Percentiles rank a stretch among this genome's conserved stretches.
Evolutionary conservation across 495 filamentous ascomycete species (phyloP).

Genomic region (Letharia columbiana): DNA sequence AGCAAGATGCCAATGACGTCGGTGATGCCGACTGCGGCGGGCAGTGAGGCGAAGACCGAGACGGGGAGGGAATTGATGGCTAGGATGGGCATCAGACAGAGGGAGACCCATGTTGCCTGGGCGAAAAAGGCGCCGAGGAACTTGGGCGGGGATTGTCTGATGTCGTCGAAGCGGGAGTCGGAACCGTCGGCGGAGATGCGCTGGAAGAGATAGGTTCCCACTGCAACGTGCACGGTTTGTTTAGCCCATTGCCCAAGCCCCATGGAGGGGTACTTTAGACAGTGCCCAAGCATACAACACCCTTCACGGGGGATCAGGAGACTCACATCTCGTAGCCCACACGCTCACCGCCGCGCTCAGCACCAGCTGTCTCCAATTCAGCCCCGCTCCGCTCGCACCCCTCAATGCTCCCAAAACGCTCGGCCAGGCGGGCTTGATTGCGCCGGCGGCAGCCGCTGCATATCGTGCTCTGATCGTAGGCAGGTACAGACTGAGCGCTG

Average conservation of each 20-base stretch:
- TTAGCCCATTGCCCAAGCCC: not conserved
- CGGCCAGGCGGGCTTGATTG: constrained; percentile 39
- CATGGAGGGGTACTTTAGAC: constrained; percentile 2
- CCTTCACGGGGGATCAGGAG: not conserved
- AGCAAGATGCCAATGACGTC: constrained; percentile 48
- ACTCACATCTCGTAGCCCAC: constrained; percentile 51
- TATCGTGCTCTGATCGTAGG: constrained; percentile 46
- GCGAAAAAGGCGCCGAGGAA: constrained; percentile 49
- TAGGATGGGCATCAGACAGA: constrained; percentile 52
- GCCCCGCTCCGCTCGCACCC: constrained; percentile 28
- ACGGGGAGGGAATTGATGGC: constrained; percentile 51
- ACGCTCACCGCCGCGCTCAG: constrained; percentile 46
- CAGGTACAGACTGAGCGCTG: constrained; percentile 47
- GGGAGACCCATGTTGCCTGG: constrained; percentile 55
- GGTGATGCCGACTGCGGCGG: constrained; percentile 32
- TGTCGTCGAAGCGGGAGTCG: constrained; percentile 55
- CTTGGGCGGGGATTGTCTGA: constrained; percentile 42
- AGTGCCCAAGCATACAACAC: not conserved
- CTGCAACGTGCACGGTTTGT: constrained; percentile 26
- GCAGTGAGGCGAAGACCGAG: constrained; percentile 34
- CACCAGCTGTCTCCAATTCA: constrained; percentile 56
- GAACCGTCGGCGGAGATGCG: constrained; percentile 43
- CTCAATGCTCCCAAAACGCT: constrained; percentile 35
- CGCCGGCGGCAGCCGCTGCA: constrained; percentile 32
- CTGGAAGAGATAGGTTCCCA: constrained; percentile 51